Base-by-base conservation (phyloP, 257 asterid genomes). In the Solanum gandarillasii region DNA sequence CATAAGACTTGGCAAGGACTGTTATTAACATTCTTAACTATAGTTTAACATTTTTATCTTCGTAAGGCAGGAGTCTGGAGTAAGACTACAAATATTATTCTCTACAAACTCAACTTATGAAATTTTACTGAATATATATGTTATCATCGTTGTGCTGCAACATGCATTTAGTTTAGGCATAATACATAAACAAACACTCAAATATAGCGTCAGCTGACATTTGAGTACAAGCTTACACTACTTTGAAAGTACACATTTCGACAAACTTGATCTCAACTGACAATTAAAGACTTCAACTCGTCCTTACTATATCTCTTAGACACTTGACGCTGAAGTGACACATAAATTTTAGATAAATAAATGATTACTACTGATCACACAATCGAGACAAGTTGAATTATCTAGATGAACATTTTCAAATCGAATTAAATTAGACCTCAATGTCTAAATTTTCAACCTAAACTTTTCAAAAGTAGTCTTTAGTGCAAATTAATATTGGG, bases 61-160 rank as follows among this genome's bases (percentile, higher is more conserved):
- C 4, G 31, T 62, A 62, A 23, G 13, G 7, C 0, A 2, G 8
- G 4, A 11, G 27, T 62, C 3, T n/a, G 1, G 7, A 11, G 13
- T 62, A 62, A 62, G 29, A 62, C 4, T 2, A n/a, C 6, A 5
- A 1, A 62, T 5, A 4, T 1, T 1, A 62, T 11, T n/a, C 1
- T 62, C 1, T 10, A 2, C 0, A 2, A 62, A 62, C 0, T 62
- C 0, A 0, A 62, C 0, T 62, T n/a, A 3, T 62, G 0, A 62
- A n/a, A n/a, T 23, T 10, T 62, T 0, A 0, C 7, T n/a, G 4
- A 62, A 0, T n/a, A 62, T 2, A n/a, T 1, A n/a, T 62, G 4
- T n/a, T 62, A 9, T 62, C 3, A n/a, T 62, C 6, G 3, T 62
- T n/a, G 7, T 62, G 14, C 3, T n/a, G 0, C 16, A 10, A 62